Percentiles rank a stretch among this genome's conserved stretches.
phyloP scores from a whole-genome alignment of 73 alveolate genomes.

The Paraurostyla sp. region DNA sequence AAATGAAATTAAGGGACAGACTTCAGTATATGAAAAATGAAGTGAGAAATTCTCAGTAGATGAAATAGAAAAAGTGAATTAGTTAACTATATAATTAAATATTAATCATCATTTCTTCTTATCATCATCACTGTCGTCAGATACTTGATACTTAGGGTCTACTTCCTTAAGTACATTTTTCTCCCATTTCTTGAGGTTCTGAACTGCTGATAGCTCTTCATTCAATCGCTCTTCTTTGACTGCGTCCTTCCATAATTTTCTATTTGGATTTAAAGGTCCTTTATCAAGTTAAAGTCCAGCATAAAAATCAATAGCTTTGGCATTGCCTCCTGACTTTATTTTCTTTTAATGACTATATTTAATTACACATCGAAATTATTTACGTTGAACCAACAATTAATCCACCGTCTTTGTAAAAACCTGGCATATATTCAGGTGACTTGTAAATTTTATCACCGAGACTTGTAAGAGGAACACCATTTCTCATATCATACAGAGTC shows the following conservation, averaged over 20 bases:
- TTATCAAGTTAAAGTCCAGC: constrained; percentile 68
- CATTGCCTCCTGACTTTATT: constrained; percentile 71
- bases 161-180: constrained; percentile 69
- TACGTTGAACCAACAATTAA: constrained; percentile 73
- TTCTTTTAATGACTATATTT: background rate
- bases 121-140: constrained; percentile 68
- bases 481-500: constrained; percentile 56
- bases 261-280: constrained; percentile 72
- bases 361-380: background rate
- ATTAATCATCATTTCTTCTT: constrained; percentile 3
- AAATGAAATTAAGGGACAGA: too few species aligned
- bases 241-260: constrained; percentile 66
- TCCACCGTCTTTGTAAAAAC: constrained; percentile 74
- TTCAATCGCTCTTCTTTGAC: constrained; percentile 57
- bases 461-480: constrained; percentile 63
- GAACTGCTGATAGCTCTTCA: constrained; percentile 55
- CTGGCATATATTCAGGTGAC: constrained; percentile 53
- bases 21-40: too few species aligned
- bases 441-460: constrained; percentile 73
- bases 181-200: constrained; percentile 64
- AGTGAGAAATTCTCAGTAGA: background rate
- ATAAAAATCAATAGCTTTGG: constrained; percentile 76
- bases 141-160: constrained; percentile 64
- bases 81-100: background rate
- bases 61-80: background rate